A percentile compares a stretch with the other conserved stretches of the same genome.
Evolutionary conservation across 108 stramenopile genomes (phyloP).

Genomic region (Schizochytrium sp.): DNA sequence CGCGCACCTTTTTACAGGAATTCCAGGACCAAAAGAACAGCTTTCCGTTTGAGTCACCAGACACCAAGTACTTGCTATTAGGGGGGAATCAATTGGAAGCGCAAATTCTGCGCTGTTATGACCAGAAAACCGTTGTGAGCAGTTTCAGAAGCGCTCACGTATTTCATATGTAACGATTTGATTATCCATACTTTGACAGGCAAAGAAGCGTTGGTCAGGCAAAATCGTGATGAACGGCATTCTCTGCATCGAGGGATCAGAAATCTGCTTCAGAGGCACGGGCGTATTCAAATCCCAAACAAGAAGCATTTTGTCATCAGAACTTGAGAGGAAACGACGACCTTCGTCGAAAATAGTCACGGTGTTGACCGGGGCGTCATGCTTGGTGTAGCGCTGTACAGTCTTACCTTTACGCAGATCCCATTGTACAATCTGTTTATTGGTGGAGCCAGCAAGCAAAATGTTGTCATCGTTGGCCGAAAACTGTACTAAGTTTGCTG

Average conservation of each 20-base stretch:
- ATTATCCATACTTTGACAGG: slow-evolving; percentile 95
- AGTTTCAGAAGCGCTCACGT: slow-evolving; percentile 85
- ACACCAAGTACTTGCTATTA: slow-evolving; percentile 91
- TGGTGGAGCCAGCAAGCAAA: slow-evolving; percentile 94
- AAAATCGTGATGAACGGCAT: slow-evolving; percentile 92
- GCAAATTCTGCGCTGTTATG: slow-evolving; percentile 96
- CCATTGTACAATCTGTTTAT: slow-evolving; percentile 93
- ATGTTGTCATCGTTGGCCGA: slow-evolving; percentile 94
- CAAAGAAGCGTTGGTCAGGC: slow-evolving; percentile 84
- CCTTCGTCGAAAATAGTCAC: slow-evolving; percentile 95
- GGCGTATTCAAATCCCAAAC: slow-evolving; percentile 99
- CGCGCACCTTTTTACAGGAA: slow-evolving; percentile 59
- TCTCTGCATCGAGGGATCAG: slow-evolving; percentile 98
- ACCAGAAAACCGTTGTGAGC: slow-evolving; percentile 93
- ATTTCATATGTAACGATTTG: slow-evolving; percentile 88
- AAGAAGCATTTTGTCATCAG: slow-evolving; percentile 97
- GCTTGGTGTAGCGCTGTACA: slow-evolving; percentile 99
- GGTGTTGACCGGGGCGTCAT: slow-evolving; percentile 94
- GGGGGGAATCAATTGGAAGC: slow-evolving; percentile 90
- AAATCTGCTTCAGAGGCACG: slow-evolving; percentile 98
- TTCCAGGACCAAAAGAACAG: slow-evolving; percentile 98
- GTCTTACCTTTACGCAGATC: slow-evolving; percentile 84
- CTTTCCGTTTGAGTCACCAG: slow-evolving; percentile 94
- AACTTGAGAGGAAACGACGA: slow-evolving; percentile 89
- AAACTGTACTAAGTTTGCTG: slow-evolving; percentile 87